These are phyloP conservation scores for Dunaliella sp. DNA, from an alignment of 139 green algal species.

Conservation along the genomic window DNA sequence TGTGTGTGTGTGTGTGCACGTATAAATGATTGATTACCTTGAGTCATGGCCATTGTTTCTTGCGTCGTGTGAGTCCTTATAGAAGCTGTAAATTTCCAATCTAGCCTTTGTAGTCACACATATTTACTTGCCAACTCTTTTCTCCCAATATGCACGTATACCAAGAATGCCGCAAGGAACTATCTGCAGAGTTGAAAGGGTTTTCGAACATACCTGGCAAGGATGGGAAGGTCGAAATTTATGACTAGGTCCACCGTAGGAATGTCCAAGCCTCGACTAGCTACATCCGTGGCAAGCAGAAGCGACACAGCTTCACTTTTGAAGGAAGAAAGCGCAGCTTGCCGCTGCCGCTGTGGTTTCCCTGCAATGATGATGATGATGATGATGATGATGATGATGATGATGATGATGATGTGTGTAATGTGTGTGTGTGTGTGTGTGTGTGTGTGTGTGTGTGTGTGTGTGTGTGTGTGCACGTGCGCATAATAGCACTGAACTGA, in stretches of 20 bases:
- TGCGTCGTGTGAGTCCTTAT: no score
- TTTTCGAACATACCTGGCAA: constrained; percentile 46
- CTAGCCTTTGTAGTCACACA: no score
- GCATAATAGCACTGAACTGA: no score
- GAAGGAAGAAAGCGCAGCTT: constrained; percentile 78
- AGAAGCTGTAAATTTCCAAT: no score
- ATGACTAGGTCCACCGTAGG: constrained; percentile 90
- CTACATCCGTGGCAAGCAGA: constrained; percentile 91
- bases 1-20: no score
- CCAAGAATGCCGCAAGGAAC: no score
- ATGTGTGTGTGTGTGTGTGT: not conserved
- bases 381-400: no score
- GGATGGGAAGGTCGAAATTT: constrained; percentile 88
- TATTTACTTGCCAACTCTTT: no score
- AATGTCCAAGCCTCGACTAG: constrained; percentile 93
- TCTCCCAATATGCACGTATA: no score
- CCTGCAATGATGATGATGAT: constrained; percentile 30
- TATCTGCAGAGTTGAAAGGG: no score
- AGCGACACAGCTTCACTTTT: constrained; percentile 56
- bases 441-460: not conserved
- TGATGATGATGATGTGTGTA: not conserved
- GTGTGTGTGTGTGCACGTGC: not conserved
- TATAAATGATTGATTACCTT: no score
- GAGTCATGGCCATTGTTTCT: no score
- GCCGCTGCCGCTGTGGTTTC: constrained; percentile 72